Percentiles rank a stretch among this genome's conserved stretches.
phyloP scores from a whole-genome alignment of 148 eudicot species.

The Amaranthus palmeri region DNA sequence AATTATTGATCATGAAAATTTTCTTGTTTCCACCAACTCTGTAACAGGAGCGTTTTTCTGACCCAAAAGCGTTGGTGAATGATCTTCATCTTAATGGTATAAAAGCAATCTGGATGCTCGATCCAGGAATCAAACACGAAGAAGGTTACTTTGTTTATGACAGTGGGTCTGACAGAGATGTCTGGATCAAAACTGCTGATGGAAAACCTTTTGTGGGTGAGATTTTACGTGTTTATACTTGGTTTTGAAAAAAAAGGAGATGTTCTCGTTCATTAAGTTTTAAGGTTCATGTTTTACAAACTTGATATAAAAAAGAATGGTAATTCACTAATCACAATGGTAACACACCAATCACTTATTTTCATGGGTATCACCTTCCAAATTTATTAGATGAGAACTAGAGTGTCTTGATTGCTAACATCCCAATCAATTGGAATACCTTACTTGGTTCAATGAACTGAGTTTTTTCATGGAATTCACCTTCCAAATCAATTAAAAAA shows the following conservation, averaged over 20 bases:
- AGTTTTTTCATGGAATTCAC: no score
- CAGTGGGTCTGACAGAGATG: constrained; percentile 65
- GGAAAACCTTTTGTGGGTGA: constrained; percentile 83
- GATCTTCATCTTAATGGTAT: constrained; percentile 79
- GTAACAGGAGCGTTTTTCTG: constrained; percentile 72
- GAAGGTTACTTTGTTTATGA: constrained; percentile 86
- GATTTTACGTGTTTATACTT: constrained; percentile 6
- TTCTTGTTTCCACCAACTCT: constrained; percentile 9
- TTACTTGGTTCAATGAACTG: neutral
- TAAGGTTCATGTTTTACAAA: neutral
- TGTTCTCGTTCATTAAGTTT: neutral
- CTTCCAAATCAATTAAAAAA: no score
- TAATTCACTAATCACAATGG: neutral
- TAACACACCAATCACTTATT: neutral
- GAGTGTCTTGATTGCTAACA: neutral
- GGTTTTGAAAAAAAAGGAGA: neutral
- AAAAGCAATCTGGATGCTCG: constrained; percentile 99
- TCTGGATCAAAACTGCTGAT: constrained; percentile 82
- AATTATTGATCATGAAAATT: neutral
- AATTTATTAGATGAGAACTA: neutral
- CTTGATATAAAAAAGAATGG: neutral
- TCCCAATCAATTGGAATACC: neutral
- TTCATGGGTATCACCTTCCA: neutral
- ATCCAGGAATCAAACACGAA: constrained; percentile 92
- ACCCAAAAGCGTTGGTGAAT: constrained; percentile 69